A percentile compares a stretch with the other conserved stretches of the same genome.
phyloP scores from a whole-genome alignment of 495 filamentous ascomycete species.

The Neurospora sp. region DNA sequence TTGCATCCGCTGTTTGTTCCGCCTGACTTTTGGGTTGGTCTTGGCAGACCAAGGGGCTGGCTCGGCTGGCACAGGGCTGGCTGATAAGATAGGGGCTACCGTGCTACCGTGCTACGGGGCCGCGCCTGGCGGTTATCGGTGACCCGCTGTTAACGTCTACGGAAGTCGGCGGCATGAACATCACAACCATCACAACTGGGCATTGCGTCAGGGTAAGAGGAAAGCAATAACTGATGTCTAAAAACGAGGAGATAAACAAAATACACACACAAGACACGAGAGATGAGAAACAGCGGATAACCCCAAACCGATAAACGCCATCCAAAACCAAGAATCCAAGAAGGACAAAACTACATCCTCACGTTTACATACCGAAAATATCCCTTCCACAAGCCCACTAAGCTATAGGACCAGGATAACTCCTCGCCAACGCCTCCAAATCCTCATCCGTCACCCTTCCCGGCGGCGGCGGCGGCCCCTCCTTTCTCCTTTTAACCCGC shows the following conservation, averaged over 20 bases:
- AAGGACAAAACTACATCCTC: neutral
- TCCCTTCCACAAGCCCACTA: neutral
- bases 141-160: too few species aligned
- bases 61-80: too few species aligned
- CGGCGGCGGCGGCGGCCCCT: neutral
- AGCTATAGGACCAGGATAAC: neutral
- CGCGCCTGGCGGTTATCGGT: too few species aligned
- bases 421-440: neutral
- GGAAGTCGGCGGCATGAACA: too few species aligned
- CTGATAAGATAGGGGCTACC: too few species aligned
- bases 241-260: neutral
- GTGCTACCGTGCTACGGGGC: too few species aligned
- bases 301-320: neutral
- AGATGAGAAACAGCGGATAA: neutral
- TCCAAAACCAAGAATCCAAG: neutral
- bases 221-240: neutral
- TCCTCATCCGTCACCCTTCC: neutral
- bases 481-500: neutral
- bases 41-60: neutral
- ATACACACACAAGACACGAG: neutral
- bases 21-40: neutral
- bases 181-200: neutral
- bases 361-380: neutral
- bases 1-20: neutral
- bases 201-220: neutral